Evolutionary conservation across 2,329 filamentous ascomycete species (phyloP), one percentile per base, ranked within the genome.

Genomic region (Didymosphaeria variabile): DNA sequence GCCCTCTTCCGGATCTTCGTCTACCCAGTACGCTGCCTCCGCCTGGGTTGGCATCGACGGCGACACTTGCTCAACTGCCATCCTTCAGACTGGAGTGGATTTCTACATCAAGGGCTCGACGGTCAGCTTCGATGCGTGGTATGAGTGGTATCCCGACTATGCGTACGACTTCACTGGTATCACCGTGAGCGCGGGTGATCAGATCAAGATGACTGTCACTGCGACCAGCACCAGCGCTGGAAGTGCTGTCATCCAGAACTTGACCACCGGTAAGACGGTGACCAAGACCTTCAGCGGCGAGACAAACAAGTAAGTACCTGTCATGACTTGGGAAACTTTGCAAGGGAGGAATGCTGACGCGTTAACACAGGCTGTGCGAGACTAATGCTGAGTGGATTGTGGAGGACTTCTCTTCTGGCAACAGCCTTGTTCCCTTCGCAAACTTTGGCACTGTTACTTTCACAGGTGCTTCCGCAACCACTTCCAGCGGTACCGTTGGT

Each of bases 41-140:
- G 85, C 84, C 12, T 88, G 85, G 86, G 85, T 88, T 9, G 86
- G 86, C 26, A 88, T 89, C 58, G 87, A 88, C 61, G 87, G 87
- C 13, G 84, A 87, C 66, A 86, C 84, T 5, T 88, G 85, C 72
- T 71, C 55, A 31, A 66, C 77, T 2, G 84, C 85, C 8, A 87
- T 88, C 56, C 76, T 88, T 5, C 86, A 88, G 71, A 84, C 85
- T 1, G 86, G 86, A 34, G 75, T 88, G 38, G 86, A 88, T 72
- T 86, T 86, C 71, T 83, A 81, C 55, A 75, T 83, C 45, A 47
- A 44, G 21, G 60, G 60, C 57, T 58, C 59, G n/a, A 62, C 69
- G 0, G 79, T 81, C 3, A 78, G 72, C 7, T 88, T 83, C 67
- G 82, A 85, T 58, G 84, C 85, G 19, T 88, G 86, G 85, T 88